phyloP scores from a whole-genome alignment of 2,329 filamentous ascomycete genomes.

The Penicillium crustosum region DNA sequence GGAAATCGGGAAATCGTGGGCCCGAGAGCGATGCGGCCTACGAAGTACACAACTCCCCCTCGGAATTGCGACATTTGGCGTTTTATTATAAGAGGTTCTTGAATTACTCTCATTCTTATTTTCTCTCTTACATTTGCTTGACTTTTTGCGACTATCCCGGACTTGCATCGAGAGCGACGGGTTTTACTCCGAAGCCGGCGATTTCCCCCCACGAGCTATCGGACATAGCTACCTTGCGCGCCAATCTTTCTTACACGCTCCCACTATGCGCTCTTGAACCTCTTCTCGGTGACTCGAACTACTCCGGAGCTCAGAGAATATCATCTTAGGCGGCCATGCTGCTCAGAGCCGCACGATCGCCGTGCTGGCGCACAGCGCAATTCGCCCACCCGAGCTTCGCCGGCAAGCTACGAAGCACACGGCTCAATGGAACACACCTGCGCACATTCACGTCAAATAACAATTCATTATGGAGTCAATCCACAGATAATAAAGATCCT shows the following conservation, averaged over 20 bases:
- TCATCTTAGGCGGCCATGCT: slow-evolving; percentile 33
- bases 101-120: neutral
- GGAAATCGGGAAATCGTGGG: slow-evolving; percentile 27
- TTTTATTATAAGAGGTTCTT: neutral
- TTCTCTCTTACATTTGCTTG: neutral
- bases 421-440: slow-evolving; percentile 27
- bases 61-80: slow-evolving; percentile 29
- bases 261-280: slow-evolving; percentile 30
- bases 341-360: slow-evolving; percentile 38
- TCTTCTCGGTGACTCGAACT: neutral
- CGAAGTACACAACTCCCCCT: slow-evolving; percentile 17
- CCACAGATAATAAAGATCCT: slow-evolving; percentile 16
- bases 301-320: neutral
- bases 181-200: slow-evolving; percentile 40
- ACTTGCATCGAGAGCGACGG: neutral
- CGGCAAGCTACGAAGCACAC: slow-evolving; percentile 26
- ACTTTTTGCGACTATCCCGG: neutral
- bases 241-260: slow-evolving; percentile 10
- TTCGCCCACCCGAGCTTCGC: slow-evolving; percentile 27
- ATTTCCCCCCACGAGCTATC: slow-evolving; percentile 26
- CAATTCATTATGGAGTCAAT: slow-evolving; percentile 24
- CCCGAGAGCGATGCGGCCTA: slow-evolving; percentile 19
- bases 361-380: slow-evolving; percentile 35
- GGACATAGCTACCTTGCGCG: slow-evolving; percentile 17
- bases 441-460: slow-evolving; percentile 33